Base-by-base conservation (phyloP, 164 flowering plant genomes). In the Akebia trifoliata region DNA sequence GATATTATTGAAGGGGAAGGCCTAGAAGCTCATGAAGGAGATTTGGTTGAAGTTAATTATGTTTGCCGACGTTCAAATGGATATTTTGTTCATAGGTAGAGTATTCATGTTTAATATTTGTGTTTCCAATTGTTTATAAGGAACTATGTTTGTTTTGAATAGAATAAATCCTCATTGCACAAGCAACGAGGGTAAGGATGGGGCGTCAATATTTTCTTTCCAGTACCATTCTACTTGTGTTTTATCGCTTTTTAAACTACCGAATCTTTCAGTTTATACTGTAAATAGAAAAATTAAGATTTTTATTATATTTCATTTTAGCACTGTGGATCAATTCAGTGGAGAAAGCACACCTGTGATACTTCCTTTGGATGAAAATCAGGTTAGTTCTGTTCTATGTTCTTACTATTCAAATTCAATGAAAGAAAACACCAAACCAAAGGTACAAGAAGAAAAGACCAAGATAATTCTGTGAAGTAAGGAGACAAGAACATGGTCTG, bases 31-130 rank as follows among this genome's bases (percentile, higher is more conserved):
- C 81, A 36, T 48, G 91, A 90, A 57, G 95, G 96, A 56, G 85
- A 94, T 64, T 4, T 76, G 18, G 91, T 90, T 43, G 84, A 86
- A 74, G 49, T 90, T 42, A 93, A 94, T 63, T 94, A 94, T 63
- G 99, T 90, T 20, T 94, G 99, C 70, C 72, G 96, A 22, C 86
- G 99, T 47, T 71, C 95, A 57, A 94, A 94, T 81, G 99, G 99
- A 57, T 87, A 94, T 60, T 94, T 87, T 71, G 97, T 94, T 46
- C 87, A 90, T 58, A 94, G 99, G 99, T 94, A 74, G 15, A 11
- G 14, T 32, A 2, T 47, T 34, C 2, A 0, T 7, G 2, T 17
- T 35, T 22, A 21, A 21, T n/a, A 15, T 17, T 8, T 28, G 17
- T 55, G 7, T 46, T 28, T 62, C 8, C 25, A 26, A 18, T 0